Evolutionary conservation across 2,329 filamentous ascomycete genomes (phyloP).

Genomic region (Epichloe hybrida): DNA sequence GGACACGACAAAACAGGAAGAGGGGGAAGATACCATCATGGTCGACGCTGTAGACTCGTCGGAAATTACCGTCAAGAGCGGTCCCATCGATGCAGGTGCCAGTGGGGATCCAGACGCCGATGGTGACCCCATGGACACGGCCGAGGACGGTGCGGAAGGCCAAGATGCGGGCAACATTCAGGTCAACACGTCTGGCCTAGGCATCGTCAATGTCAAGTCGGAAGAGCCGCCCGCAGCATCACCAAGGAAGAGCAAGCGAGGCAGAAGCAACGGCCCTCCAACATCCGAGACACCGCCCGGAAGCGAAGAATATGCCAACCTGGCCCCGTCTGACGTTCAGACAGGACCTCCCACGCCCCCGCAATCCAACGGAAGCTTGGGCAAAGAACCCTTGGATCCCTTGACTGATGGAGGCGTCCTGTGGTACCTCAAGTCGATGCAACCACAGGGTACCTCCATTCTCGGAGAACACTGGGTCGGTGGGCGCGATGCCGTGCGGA

Average conservation of each 20-base stretch:
- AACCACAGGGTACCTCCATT: constrained; percentile 67
- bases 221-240: constrained; percentile 7
- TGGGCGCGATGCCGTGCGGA: constrained; percentile 51
- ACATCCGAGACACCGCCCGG: constrained; percentile 33
- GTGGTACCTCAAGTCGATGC: constrained; percentile 77
- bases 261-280: constrained; percentile 11
- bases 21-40: constrained; percentile 36
- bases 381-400: constrained; percentile 34
- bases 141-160: constrained; percentile 22
- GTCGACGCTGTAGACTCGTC: constrained; percentile 31
- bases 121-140: constrained; percentile 22
- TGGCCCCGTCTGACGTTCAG: constrained; percentile 14
- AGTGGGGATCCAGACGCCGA: constrained; percentile 14
- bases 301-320: constrained; percentile 29
- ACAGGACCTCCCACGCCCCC: constrained; percentile 50
- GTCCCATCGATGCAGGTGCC: constrained; percentile 9
- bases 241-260: constrained; percentile 13
- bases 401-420: constrained; percentile 65
- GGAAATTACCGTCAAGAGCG: constrained; percentile 33
- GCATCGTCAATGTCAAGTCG: constrained; percentile 12
- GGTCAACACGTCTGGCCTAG: constrained; percentile 29
- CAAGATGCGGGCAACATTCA: constrained; percentile 29
- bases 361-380: constrained; percentile 46
- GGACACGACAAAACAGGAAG: constrained; percentile 22
- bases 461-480: constrained; percentile 52